Conservation (phyloP, 2,329 filamentous ascomycete genomes). For the Hypoxylon sp. region DNA sequence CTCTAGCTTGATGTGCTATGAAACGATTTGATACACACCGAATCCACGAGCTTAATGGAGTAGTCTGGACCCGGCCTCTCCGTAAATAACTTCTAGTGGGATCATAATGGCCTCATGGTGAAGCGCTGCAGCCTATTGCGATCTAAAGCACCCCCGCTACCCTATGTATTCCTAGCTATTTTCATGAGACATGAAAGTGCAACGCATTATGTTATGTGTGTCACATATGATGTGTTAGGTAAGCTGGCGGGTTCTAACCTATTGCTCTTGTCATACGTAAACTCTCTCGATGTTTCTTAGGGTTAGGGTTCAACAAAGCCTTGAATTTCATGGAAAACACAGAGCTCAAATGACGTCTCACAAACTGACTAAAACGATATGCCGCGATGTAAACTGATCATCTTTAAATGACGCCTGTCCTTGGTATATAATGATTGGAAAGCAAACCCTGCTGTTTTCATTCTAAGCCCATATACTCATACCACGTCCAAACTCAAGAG, state of each 20-base stretch:
- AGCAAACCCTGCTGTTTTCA: background rate
- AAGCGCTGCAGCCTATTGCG: background rate
- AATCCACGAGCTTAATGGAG: constrained; percentile 1
- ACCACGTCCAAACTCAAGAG: background rate
- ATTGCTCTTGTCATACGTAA: background rate
- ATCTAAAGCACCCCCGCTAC: background rate
- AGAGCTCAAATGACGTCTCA: too few relatives aligned
- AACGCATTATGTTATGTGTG: background rate
- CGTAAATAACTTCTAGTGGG: background rate
- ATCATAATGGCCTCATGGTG: constrained; percentile 9
- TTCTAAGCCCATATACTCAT: constrained; percentile 2
- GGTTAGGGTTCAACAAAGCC: background rate
- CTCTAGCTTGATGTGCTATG: background rate
- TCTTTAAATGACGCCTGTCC: background rate
- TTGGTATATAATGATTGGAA: background rate
- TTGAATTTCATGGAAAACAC: too few relatives aligned
- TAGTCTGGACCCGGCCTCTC: background rate
- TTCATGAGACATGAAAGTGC: background rate
- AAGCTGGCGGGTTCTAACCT: constrained; percentile 7
- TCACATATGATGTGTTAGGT: constrained; percentile 4
- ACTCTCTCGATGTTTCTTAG: background rate
- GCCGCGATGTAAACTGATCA: background rate
- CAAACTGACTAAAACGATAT: background rate
- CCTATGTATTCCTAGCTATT: background rate
- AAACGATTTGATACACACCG: background rate